Percentiles rank a stretch among this genome's conserved stretches.
Conservation (phyloP, 371 early-diverging fungal species). For the Actinomortierella ambigua region DNA sequence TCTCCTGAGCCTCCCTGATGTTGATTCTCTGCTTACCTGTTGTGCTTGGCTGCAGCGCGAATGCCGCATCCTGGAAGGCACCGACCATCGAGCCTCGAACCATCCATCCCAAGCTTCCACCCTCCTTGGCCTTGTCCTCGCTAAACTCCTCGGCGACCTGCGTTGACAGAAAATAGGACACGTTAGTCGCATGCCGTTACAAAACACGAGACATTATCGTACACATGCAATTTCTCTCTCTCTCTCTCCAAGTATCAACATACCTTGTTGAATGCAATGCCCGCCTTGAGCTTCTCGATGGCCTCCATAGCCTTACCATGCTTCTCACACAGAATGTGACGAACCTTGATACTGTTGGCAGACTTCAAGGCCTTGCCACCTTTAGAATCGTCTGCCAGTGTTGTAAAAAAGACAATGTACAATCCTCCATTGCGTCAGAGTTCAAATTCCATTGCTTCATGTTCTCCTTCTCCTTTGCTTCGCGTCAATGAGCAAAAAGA, state of each 20-base stretch:
- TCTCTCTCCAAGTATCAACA: background rate
- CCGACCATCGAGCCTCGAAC: conserved; percentile 90
- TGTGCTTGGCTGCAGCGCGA: conserved; percentile 78
- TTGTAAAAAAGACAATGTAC: too few species aligned
- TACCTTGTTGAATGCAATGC: conserved; percentile 52
- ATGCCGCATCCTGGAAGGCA: conserved; percentile 91
- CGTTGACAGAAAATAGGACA: conserved; percentile 3
- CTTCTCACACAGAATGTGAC: conserved; percentile 89
- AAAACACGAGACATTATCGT: conserved; percentile 6
- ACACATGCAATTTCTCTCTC: conserved; percentile 5
- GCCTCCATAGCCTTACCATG: conserved; percentile 61
- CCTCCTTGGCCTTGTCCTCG: conserved; percentile 88
- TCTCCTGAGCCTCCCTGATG: background rate
- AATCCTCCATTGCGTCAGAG: too few species aligned
- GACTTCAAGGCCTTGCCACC: conserved; percentile 71
- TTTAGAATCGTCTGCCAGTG: conserved; percentile 51
- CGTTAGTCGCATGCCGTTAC: conserved; percentile 65
- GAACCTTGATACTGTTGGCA: conserved; percentile 76
- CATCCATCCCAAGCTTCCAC: conserved; percentile 85
- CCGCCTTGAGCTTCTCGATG: conserved; percentile 47
- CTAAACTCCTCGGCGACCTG: conserved; percentile 84
- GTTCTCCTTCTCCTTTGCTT: background rate
- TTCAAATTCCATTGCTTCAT: background rate
- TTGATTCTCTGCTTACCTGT: conserved; percentile 44
- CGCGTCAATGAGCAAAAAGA: background rate